Percentiles rank a stretch among this genome's conserved stretches.
Evolutionary conservation across 306 rosid species (phyloP).

Genomic region (Aeschynomene evenia): DNA sequence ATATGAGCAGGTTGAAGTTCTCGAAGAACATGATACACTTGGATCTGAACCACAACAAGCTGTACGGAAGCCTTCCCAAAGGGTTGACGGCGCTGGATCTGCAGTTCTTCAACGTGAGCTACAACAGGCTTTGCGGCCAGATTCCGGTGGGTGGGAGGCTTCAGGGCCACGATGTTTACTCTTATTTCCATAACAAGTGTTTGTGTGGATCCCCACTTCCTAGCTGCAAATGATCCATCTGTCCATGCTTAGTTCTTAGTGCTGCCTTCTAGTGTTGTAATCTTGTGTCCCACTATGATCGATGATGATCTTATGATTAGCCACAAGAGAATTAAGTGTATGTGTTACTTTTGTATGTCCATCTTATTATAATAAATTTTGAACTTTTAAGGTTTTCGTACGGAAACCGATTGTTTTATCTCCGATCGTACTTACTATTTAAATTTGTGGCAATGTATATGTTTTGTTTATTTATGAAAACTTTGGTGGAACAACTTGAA

Average conservation of each 20-base stretch:
- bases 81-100: conserved; percentile 43
- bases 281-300: too few relatives aligned
- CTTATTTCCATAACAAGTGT: conserved; percentile 61
- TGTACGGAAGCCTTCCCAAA: conserved; percentile 47
- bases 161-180: conserved; percentile 43
- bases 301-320: too few relatives aligned
- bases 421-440: too few relatives aligned
- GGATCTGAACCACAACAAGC: conserved; percentile 61
- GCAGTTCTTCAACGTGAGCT: conserved; percentile 57
- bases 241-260: too few relatives aligned
- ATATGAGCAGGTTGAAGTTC: conserved; percentile 42
- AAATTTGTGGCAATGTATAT: too few relatives aligned
- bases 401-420: too few relatives aligned
- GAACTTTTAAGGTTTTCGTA: too few relatives aligned
- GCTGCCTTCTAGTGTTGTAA: not conserved
- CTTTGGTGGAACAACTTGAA: too few relatives aligned
- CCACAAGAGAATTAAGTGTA: too few relatives aligned
- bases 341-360: too few relatives aligned
- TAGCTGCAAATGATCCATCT: conserved; percentile 36
- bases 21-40: conserved; percentile 33
- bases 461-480: too few relatives aligned
- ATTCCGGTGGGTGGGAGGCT: conserved; percentile 62
- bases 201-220: conserved; percentile 67
- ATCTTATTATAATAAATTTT: too few relatives aligned
- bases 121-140: conserved; percentile 61